Base-by-base conservation (phyloP, 352 stramenopile genomes). In the Pythium plurisporium region DNA sequence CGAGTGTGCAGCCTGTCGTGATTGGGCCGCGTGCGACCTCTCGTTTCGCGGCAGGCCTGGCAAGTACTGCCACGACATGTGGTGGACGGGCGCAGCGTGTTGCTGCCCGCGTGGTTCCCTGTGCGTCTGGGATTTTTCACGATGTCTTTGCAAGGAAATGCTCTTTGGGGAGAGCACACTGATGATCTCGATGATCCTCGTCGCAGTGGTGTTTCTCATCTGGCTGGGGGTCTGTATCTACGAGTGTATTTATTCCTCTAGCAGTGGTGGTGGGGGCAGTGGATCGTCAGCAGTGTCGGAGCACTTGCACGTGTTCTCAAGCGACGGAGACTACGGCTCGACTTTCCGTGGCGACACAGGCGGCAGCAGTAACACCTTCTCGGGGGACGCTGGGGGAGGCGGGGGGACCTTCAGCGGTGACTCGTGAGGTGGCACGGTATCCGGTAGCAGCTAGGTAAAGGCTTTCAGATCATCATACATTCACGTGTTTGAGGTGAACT, bases 331-430 rank as follows among this genome's bases (percentile, higher is more conserved):
- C 43, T 23, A 43, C 11, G 46, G 46, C 4, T 54, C 46, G 34
- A 43, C 30, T 9, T 44, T 54, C 34, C n/a, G 19, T 20, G 46
- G 46, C 31, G 46, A 54, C 46, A 44, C 46, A 14, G 45, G 46
- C n/a, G 45, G 45, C 27, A 14, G 23, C 14, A 22, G 25, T 5
- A 34, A 25, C 14, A 33, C 20, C 5, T 54, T 44, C 12, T 20
- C 19, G 1, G 34, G 30, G 11, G 29, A 42, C 33, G 12, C 44
- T 9, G 44, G 44, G 15, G 44, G 40, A n/a, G 40, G 14, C 42
- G 26, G 42, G 5, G 31, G 31, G 30, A 33, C 46, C 3, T 54
- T 54, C 20, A 22, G n/a, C 2, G 46, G 46, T 2, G 46, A 54
- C 23, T 54, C 46, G 20, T 54, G 41, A 20, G 38, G 37, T 37